These are phyloP conservation scores for Venturia oleaginea DNA, from an alignment of 2,329 filamentous ascomycete species.

Conservation along the genomic window DNA sequence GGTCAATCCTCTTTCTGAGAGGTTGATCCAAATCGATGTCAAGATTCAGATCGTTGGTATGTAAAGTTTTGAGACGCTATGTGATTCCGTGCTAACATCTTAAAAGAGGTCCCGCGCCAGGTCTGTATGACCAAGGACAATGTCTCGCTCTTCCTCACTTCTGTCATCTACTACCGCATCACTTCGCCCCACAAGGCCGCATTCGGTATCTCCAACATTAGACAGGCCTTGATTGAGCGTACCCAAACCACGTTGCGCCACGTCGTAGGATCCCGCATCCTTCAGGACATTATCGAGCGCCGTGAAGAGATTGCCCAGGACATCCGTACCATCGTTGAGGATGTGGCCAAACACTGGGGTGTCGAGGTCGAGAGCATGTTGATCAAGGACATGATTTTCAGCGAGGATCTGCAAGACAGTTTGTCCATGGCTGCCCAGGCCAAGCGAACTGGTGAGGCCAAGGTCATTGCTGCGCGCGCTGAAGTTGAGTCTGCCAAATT, in stretches of 20 bases:
- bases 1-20: conserved; percentile 91
- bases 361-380: conserved; percentile 97
- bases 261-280: conserved; percentile 86
- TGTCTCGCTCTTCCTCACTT: conserved; percentile 85
- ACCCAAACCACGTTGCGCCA: conserved; percentile 97
- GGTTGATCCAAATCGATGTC: conserved; percentile 85
- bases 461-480: conserved; percentile 93
- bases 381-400: conserved; percentile 99
- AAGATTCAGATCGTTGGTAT: conserved; percentile 90
- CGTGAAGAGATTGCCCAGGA: conserved; percentile 93
- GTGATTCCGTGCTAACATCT: neutral
- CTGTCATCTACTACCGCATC: conserved; percentile 99
- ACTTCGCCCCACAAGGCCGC: conserved; percentile 91
- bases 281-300: conserved; percentile 97
- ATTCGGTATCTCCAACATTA: conserved; percentile 90
- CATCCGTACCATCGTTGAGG: conserved; percentile 95
- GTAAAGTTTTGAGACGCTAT: conserved; percentile 18
- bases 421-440: conserved; percentile 97
- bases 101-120: conserved; percentile 76
- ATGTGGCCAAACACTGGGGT: conserved; percentile 88
- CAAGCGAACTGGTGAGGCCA: conserved; percentile 96
- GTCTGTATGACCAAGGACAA: conserved; percentile 99
- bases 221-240: conserved; percentile 92
- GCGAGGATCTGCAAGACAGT: conserved; percentile 86
- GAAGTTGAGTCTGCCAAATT: conserved; percentile 95